A percentile compares a stretch with the other conserved stretches of the same genome.
Evolutionary conservation across 345 rosid genomes (phyloP).

Genomic region (Noccaea bulbosa): DNA sequence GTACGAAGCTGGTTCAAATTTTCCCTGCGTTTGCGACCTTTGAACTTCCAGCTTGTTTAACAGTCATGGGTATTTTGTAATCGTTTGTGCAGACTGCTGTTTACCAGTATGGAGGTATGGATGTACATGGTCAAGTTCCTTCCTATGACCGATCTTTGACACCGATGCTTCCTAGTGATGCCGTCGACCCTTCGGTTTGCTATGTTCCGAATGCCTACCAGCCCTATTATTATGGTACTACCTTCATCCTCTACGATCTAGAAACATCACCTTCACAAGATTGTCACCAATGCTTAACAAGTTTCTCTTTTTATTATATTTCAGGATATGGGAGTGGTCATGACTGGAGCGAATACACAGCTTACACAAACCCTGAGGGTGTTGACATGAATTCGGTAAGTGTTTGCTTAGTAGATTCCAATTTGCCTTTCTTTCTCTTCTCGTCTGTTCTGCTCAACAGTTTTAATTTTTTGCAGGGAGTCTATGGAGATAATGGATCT

Average conservation of each 20-base stretch:
- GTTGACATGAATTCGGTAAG: slow-evolving; percentile 73
- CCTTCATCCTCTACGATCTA: slow-evolving; percentile 7
- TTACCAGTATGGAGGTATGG: slow-evolving; percentile 69
- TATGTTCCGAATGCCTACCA: slow-evolving; percentile 65
- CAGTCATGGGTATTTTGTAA: not conserved
- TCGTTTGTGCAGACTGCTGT: slow-evolving; percentile 53
- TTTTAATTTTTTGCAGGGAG: slow-evolving; percentile 52
- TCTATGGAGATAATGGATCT: slow-evolving; percentile 84
- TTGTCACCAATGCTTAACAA: slow-evolving; percentile 9
- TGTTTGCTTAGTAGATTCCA: slow-evolving; percentile 19
- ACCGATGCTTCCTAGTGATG: slow-evolving; percentile 58
- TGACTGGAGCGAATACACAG: slow-evolving; percentile 77
- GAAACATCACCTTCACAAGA: not conserved
- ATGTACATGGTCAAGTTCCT: slow-evolving; percentile 64
- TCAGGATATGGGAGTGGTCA: slow-evolving; percentile 53
- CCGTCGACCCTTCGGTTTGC: slow-evolving; percentile 65
- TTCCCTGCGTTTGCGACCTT: not conserved
- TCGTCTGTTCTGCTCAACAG: slow-evolving; percentile 2
- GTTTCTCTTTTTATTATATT: not conserved
- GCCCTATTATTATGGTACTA: slow-evolving; percentile 58
- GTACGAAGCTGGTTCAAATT: slow-evolving; percentile 29
- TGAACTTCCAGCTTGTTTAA: slow-evolving; percentile 1
- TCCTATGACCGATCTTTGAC: slow-evolving; percentile 64
- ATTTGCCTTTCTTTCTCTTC: not conserved
- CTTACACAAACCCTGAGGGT: slow-evolving; percentile 63